Percentiles rank a stretch among this genome's conserved stretches.
Conservation (phyloP, 164 flowering plant species). For the Macadamia tetraphylla region DNA sequence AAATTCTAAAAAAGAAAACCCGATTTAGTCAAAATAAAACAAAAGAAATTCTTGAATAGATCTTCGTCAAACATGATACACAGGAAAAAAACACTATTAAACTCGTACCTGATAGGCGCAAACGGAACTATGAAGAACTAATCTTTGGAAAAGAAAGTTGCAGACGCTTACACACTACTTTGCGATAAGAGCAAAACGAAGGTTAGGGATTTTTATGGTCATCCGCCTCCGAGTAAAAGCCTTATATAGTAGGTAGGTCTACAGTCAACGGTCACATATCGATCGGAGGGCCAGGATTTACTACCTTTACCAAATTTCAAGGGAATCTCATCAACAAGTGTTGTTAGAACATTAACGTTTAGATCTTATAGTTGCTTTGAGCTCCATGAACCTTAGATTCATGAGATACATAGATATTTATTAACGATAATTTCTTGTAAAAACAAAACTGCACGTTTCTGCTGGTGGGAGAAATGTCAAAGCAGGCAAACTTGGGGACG, state of each 20-base stretch:
- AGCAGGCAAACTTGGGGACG: too few relatives aligned
- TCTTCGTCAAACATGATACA: background rate
- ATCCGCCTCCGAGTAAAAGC: background rate
- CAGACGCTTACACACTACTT: background rate
- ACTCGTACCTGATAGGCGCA: slow-evolving; percentile 9
- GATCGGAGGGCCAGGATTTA: background rate
- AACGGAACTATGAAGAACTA: background rate
- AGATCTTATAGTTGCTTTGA: background rate
- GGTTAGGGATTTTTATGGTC: background rate
- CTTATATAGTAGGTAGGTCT: background rate
- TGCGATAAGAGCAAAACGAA: background rate
- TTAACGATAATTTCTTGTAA: too few relatives aligned
- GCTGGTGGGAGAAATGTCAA: too few relatives aligned
- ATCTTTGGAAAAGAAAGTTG: background rate
- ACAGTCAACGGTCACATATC: too few relatives aligned
- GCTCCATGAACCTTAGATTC: background rate
- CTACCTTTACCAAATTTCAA: too few relatives aligned
- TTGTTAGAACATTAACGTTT: too few relatives aligned
- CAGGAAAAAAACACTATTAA: background rate
- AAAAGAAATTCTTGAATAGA: background rate
- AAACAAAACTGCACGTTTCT: too few relatives aligned
- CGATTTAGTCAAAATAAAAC: background rate
- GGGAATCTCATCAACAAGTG: too few relatives aligned
- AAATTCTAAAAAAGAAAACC: background rate
- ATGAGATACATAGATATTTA: background rate